phyloP scores from a whole-genome alignment of 2,329 filamentous ascomycete genomes.

The Beauveria varroae region DNA sequence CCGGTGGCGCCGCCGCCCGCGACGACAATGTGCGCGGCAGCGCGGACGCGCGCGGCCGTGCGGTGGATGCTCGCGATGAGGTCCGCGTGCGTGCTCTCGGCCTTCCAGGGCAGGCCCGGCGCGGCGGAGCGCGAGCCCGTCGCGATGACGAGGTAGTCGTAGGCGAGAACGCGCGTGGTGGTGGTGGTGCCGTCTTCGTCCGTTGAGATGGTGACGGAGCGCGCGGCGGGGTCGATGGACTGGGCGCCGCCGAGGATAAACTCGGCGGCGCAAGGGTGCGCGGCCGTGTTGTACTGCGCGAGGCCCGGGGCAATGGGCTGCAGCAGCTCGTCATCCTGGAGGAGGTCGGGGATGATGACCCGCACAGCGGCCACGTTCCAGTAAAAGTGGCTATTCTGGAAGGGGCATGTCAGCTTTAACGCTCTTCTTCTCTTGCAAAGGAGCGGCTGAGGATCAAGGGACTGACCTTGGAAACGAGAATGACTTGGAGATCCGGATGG shows the following conservation, averaged over 20 bases:
- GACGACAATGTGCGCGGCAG: conserved; percentile 46
- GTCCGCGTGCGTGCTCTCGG: conserved; percentile 38
- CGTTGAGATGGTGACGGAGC: conserved; percentile 27
- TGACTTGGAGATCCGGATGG: conserved; percentile 41
- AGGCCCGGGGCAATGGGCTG: conserved; percentile 42
- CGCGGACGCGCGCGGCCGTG: conserved; percentile 32
- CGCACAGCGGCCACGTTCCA: conserved; percentile 52
- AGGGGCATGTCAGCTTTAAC: not conserved
- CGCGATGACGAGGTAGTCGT: conserved; percentile 51
- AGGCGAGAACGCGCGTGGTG: conserved; percentile 24
- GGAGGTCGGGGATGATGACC: conserved; percentile 42
- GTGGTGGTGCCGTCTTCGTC: conserved; percentile 14
- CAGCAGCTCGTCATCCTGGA: conserved; percentile 44
- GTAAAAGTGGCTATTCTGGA: conserved; percentile 50
- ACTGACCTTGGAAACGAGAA: conserved; percentile 49
- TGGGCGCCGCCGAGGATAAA: conserved; percentile 44
- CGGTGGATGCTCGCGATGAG: conserved; percentile 31
- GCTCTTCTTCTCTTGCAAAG: not conserved
- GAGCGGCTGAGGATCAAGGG: too few relatives aligned
- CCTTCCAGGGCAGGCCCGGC: conserved; percentile 44
- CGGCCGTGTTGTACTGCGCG: conserved; percentile 35
- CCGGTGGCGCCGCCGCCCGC: conserved; percentile 50
- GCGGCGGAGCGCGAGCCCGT: conserved; percentile 42
- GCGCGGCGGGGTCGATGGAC: conserved; percentile 29
- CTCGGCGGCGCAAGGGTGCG: conserved; percentile 33